A percentile compares a stretch with the other conserved stretches of the same genome.
Conservation (phyloP, 768 basidiomycete genomes). For the Mrakia blollopis region DNA sequence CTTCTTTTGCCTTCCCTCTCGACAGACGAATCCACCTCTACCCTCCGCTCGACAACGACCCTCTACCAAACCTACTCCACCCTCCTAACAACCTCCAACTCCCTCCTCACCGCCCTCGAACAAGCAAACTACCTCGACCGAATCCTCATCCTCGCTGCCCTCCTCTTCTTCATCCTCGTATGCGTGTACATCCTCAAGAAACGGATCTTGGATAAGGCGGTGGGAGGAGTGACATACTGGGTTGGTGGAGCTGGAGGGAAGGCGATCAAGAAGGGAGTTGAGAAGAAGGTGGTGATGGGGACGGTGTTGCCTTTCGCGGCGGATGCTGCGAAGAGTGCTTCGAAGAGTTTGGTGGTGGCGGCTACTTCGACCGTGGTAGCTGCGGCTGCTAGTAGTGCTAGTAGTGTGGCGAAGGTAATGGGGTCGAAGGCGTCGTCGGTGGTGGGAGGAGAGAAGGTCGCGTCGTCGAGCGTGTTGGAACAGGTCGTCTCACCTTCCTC, state of each 20-base stretch:
- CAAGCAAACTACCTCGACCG: slow-evolving; percentile 90
- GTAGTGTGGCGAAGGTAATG: neutral
- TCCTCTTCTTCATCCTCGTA: slow-evolving; percentile 76
- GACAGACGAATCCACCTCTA: slow-evolving; percentile 70
- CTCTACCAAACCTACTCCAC: slow-evolving; percentile 70
- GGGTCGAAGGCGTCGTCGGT: neutral
- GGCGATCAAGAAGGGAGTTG: slow-evolving; percentile 10
- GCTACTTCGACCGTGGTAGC: neutral
- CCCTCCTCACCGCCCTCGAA: slow-evolving; percentile 80
- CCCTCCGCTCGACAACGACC: slow-evolving; percentile 65
- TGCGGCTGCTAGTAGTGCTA: neutral
- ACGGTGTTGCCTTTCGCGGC: neutral
- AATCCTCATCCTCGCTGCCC: slow-evolving; percentile 69
- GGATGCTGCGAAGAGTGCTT: neutral
- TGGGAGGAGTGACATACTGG: slow-evolving; percentile 84
- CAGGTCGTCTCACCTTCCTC: neutral
- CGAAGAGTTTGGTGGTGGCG: neutral
- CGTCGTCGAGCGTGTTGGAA: neutral
- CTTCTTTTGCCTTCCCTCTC: neutral
- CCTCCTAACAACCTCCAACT: slow-evolving; percentile 71
- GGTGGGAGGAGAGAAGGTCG: neutral
- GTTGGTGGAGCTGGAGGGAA: slow-evolving; percentile 32
- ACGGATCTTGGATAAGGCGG: slow-evolving; percentile 69
- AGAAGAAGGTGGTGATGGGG: neutral
- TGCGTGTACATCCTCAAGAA: slow-evolving; percentile 84